Base-by-base conservation (phyloP, 176 grass and related monocot genomes). In the Elaeis guineensis region DNA sequence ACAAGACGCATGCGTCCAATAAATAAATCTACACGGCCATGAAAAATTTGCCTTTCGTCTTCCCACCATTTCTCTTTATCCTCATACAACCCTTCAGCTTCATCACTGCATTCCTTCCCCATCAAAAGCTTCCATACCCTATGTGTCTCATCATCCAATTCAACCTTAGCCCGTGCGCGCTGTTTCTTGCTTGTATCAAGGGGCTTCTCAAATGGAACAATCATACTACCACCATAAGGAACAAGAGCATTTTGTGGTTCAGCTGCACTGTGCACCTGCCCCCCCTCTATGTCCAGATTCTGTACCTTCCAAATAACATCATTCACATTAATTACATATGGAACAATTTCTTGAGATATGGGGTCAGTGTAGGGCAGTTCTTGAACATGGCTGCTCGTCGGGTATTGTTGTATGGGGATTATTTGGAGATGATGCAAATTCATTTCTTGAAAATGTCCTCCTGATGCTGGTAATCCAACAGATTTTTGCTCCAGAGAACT, bases 101-200 rank as follows among this genome's bases (percentile, higher is more conserved):
- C 75, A 21, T 73, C 75, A 49, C 9, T 24, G 4, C 22, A 58
- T 70, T 58, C 54, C 49, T 85, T 83, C 14, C 76, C 82, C 82
- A 86, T 90, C 61, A 90, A 67, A 74, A 90, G 68, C 22, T 83
- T 83, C 87, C 87, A 90, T 58, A 90, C 82, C 61, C 79, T 86
- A 25, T 74, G 74, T 58, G 87, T 90, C 66, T 90, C 82, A 60
- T 67, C 57, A 77, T 90, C 87, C 30, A 90, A 70, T 39, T 90
- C 65, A 69, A 90, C 87, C 64, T 90, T 90, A 44, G 82, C 82
- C 68, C 82, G 59, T 71, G 63, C 71, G 21, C 56, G 56, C 56
- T 80, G 72, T 64, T 70, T 82, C 79, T 83, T 90, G 15, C 66
- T 72, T 59, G 76, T 62, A 50, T 61, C 22, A 53, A 57, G 50